These are phyloP conservation scores for Candida loeiensis DNA, from an alignment of 805 yeast genomes.

Conservation along the genomic window DNA sequence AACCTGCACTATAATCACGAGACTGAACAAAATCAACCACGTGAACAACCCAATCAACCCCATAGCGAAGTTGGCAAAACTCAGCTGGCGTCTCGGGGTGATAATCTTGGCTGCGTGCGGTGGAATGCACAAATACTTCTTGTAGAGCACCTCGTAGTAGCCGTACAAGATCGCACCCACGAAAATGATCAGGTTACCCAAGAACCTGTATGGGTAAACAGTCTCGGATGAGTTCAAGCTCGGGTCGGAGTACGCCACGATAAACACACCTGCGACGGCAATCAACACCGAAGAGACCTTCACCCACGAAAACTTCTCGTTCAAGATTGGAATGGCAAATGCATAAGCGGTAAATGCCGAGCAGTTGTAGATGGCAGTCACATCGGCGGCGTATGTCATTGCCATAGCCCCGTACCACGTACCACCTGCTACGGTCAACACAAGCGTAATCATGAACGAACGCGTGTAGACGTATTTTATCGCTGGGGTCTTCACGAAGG, in stretches of 20 bases:
- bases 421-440: constrained; percentile 71
- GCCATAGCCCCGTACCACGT: constrained; percentile 87
- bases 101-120: constrained; percentile 40
- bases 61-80: constrained; percentile 77
- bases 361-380: constrained; percentile 88
- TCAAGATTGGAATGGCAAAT: constrained; percentile 71
- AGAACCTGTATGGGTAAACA: constrained; percentile 53
- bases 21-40: constrained; percentile 43
- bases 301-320: constrained; percentile 59
- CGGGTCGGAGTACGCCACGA: constrained; percentile 64
- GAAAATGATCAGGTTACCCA: constrained; percentile 69
- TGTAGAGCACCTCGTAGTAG: constrained; percentile 79
- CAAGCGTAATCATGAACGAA: constrained; percentile 45
- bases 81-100: constrained; percentile 63
- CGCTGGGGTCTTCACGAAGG: constrained; percentile 45
- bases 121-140: constrained; percentile 73
- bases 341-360: constrained; percentile 86
- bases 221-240: constrained; percentile 16
- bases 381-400: constrained; percentile 76
- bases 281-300: constrained; percentile 66
- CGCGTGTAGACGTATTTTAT: constrained; percentile 44
- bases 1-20: constrained; percentile 48
- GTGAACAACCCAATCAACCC: constrained; percentile 63
- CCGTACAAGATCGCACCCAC: constrained; percentile 78
- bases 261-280: constrained; percentile 71